Evolutionary conservation across 257 asterid species (phyloP).

Genomic region (Solanum tarapatanum): DNA sequence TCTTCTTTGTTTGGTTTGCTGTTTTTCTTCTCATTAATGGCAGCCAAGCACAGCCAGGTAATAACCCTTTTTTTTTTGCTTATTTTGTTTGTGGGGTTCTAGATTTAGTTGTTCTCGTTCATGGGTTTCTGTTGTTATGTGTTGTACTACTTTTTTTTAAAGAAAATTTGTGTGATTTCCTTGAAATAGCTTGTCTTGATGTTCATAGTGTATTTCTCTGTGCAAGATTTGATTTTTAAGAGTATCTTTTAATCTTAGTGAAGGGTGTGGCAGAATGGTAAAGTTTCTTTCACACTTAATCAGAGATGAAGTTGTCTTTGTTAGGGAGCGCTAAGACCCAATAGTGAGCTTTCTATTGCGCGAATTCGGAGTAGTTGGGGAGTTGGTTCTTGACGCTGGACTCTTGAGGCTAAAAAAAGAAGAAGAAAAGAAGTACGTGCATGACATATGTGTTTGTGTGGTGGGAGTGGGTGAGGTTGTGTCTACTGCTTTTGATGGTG

Average conservation of each 20-base stretch:
- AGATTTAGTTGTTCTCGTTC: neutral
- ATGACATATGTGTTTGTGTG: neutral
- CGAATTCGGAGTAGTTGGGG: neutral
- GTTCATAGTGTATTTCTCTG: neutral
- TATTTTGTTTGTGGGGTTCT: neutral
- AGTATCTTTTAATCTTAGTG: neutral
- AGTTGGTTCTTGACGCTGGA: neutral
- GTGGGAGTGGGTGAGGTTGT: neutral
- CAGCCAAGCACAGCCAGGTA: slow-evolving; percentile 87
- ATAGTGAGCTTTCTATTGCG: neutral
- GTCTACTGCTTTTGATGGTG: neutral
- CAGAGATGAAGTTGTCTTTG: neutral
- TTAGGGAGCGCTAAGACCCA: neutral
- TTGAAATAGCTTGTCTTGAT: neutral
- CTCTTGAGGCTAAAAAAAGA: neutral
- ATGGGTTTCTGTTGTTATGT: neutral
- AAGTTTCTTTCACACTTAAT: neutral
- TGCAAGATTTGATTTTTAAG: neutral
- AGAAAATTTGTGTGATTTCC: neutral
- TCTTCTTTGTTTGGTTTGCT: slow-evolving; percentile 15
- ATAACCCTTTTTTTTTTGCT: neutral
- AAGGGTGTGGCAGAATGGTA: neutral
- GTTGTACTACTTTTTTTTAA: neutral
- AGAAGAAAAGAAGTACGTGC: neutral
- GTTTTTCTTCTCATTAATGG: slow-evolving; percentile 35